These are phyloP conservation scores for Citropsis articulata DNA, from an alignment of 345 rosid genomes.

Conservation along the genomic window DNA sequence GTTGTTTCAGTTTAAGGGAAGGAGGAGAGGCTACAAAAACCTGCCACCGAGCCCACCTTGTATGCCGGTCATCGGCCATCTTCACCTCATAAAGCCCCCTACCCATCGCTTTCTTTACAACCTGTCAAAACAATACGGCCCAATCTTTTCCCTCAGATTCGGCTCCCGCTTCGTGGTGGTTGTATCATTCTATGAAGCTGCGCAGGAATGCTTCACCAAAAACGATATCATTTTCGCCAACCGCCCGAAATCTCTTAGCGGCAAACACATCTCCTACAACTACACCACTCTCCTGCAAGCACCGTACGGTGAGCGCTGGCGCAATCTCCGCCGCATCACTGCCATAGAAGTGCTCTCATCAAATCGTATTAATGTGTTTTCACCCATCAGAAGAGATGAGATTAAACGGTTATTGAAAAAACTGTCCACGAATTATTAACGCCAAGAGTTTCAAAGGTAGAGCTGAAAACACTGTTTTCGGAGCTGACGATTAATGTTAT, in stretches of 20 bases:
- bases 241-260: constrained; percentile 29
- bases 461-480: constrained; percentile 39
- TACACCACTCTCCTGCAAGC: constrained; percentile 27
- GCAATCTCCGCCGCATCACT: constrained; percentile 52
- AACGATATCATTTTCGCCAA: constrained; percentile 48
- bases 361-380: constrained; percentile 34
- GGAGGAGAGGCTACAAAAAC: constrained; percentile 16
- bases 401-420: constrained; percentile 29
- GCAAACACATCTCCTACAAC: constrained; percentile 45
- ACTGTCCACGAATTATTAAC: too few relatives aligned
- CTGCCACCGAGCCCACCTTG: constrained; percentile 23
- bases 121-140: constrained; percentile 19
- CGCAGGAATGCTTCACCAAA: constrained; percentile 51
- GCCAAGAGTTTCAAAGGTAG: constrained; percentile 30
- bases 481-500: constrained; percentile 31
- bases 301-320: constrained; percentile 64
- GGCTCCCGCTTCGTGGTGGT: constrained; percentile 31
- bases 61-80: constrained; percentile 42
- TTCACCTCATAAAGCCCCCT: constrained; percentile 31
- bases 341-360: constrained; percentile 50
- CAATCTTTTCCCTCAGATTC: constrained; percentile 36
- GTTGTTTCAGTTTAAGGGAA: not conserved
- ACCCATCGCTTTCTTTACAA: constrained; percentile 8
- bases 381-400: constrained; percentile 41
- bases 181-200: constrained; percentile 29